Base-by-base conservation (phyloP, 139 green algal genomes). In the Haematococcus lacustris region DNA sequence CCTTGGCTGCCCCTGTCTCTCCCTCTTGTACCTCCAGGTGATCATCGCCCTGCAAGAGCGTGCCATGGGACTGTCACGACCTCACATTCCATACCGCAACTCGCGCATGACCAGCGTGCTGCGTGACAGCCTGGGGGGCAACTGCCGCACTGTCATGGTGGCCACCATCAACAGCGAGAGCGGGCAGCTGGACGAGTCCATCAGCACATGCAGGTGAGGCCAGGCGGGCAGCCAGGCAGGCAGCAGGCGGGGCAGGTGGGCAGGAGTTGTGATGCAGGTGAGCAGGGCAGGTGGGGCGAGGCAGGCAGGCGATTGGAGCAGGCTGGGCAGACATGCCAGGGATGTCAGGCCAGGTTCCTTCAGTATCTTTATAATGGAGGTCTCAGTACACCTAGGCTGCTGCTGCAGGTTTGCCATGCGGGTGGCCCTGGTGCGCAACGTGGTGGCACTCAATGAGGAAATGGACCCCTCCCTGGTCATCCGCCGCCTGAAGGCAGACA, bases 11-110 rank as follows among this genome's bases (percentile, higher is more conserved):
- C 47, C 47, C 47, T 57, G 47, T 9, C 47, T 17, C 47, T 57
- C 47, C 47, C 47, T 32, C 17, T 33, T 23, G 33, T 7, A 9
- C 61, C 30, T 23, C 2, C 69, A 74, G 70, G 83, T 88, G 66
- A 82, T 85, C 40, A 79, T 91, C 1, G 87, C 83, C 61, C 78
- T 93, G 72, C 88, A 96, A 83, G 90, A 94, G 76, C 73, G 82
- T 4, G 76, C 70, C 34, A 87, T 85, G 73, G 84, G 86, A 38
- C 81, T 86, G 28, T 66, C 63, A 67, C 77, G 81, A 50, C 67
- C 61, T 1, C 91, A 97, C 74, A 80, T 97, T n/a, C 91, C 91
- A 25, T 97, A 96, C 86, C 82, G 91, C 74, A 97, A 97, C 86
- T 86, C 68, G 75, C 82, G 93, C 78, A 93, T 97, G 86, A 97